Evolutionary conservation across 352 stramenopile genomes (phyloP).

Genomic region (Blastocystis sp.): DNA sequence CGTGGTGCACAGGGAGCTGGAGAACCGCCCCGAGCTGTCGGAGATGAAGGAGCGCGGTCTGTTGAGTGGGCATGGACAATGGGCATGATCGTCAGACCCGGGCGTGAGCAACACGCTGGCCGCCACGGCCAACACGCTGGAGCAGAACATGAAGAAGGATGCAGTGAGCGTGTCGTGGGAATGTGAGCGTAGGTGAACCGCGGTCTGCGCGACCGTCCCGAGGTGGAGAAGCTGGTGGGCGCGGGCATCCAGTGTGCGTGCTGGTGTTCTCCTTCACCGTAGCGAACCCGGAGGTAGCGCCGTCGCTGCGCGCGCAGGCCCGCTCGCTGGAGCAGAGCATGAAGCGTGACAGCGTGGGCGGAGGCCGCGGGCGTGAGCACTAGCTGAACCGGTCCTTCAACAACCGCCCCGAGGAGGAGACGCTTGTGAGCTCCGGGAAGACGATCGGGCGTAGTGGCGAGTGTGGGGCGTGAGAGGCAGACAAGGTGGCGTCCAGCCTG

Average conservation of each 20-base stretch:
- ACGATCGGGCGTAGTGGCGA: conserved; percentile 6
- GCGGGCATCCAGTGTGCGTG: not conserved
- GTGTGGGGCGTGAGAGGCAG: not conserved
- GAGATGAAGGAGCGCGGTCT: no score
- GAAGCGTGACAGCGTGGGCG: not conserved
- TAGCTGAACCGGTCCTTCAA: conserved; percentile 3
- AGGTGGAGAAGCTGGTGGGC: not conserved
- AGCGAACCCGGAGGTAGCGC: not conserved
- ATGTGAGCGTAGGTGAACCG: not conserved
- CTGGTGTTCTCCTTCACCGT: not conserved
- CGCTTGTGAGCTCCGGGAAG: not conserved
- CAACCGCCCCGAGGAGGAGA: not conserved
- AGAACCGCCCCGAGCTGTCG: no score
- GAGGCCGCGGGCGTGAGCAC: not conserved
- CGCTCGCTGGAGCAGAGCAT: not conserved
- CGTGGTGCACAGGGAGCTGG: not conserved
- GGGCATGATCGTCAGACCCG: no score
- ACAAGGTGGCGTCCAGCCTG: conserved; percentile 19
- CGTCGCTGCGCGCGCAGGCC: not conserved
- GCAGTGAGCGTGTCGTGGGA: no score
- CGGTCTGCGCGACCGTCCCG: not conserved
- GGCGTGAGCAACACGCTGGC: not conserved
- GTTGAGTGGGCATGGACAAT: no score
- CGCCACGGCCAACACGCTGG: conserved; percentile 1
- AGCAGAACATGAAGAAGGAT: conserved; percentile 17